Percentiles rank a stretch among this genome's conserved stretches.
Evolutionary conservation across 306 rosid genomes (phyloP).

Genomic region (Cicer chorassanicum): DNA sequence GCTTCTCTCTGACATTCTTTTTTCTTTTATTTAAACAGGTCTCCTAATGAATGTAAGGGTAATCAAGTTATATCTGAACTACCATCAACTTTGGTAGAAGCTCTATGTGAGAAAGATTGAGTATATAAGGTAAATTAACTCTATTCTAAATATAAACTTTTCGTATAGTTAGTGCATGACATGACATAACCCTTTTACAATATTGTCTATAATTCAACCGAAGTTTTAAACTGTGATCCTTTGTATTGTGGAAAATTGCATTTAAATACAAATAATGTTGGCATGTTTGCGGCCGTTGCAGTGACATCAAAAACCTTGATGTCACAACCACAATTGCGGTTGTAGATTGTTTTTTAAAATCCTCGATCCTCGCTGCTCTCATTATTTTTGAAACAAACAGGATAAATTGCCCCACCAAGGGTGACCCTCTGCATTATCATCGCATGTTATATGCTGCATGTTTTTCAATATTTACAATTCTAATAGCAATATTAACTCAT

Average conservation of each 20-base stretch:
- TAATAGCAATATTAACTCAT: not conserved
- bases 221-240: too few relatives aligned
- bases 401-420: not conserved
- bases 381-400: not conserved
- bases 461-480: not conserved
- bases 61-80: conserved; percentile 62
- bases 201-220: not conserved
- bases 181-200: not conserved
- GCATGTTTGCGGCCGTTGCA: not conserved
- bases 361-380: not conserved
- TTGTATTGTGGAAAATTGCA: too few relatives aligned
- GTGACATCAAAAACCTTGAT: not conserved
- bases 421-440: not conserved
- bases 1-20: conserved; percentile 30
- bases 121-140: conserved; percentile 54
- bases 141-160: not conserved
- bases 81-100: conserved; percentile 63
- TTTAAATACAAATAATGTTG: too few relatives aligned
- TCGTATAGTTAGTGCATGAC: not conserved
- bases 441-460: too few relatives aligned
- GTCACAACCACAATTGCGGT: not conserved
- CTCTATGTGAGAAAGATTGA: conserved; percentile 57
- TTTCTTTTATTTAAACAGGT: conserved; percentile 45
- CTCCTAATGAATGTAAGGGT: conserved; percentile 50
- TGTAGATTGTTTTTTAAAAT: not conserved